Evolutionary conservation across 2,329 filamentous ascomycete genomes (phyloP).

Genomic region (Emmonsiellopsis sp.): DNA sequence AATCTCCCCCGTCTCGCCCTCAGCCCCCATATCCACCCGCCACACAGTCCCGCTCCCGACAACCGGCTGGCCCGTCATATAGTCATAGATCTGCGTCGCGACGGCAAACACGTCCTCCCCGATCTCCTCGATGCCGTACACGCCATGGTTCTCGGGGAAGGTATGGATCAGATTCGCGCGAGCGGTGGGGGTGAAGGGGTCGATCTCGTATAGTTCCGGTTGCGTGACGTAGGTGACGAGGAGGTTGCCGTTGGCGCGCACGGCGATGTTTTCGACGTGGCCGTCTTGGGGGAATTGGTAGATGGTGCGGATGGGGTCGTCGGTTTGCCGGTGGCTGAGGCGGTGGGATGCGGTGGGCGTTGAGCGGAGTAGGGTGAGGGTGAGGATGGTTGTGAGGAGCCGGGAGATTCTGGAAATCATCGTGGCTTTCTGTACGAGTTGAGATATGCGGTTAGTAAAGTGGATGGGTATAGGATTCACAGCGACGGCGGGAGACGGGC

Average conservation of each 20-base stretch:
- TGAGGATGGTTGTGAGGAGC: too few species aligned
- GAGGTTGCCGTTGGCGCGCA: background rate
- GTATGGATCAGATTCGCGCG: background rate
- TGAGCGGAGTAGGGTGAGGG: too few species aligned
- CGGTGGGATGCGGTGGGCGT: too few species aligned
- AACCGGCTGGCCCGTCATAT: background rate
- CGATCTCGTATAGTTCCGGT: background rate
- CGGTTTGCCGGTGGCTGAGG: background rate
- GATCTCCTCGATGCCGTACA: background rate
- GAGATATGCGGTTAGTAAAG: too few species aligned
- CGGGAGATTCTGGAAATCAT: too few species aligned
- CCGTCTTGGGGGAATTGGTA: background rate
- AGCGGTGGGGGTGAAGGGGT: background rate
- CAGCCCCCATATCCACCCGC: background rate
- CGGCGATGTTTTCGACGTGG: background rate
- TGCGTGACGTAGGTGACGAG: background rate
- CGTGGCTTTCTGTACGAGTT: too few species aligned
- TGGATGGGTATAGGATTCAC: background rate
- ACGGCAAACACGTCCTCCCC: background rate
- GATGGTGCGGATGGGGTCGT: background rate
- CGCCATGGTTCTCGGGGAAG: background rate
- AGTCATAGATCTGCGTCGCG: background rate
- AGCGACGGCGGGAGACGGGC: too few species aligned
- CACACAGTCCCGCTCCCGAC: background rate
- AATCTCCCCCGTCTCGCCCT: background rate